These are phyloP conservation scores for Hibiscus trionum DNA, from an alignment of 345 rosid genomes.

Conservation along the genomic window DNA sequence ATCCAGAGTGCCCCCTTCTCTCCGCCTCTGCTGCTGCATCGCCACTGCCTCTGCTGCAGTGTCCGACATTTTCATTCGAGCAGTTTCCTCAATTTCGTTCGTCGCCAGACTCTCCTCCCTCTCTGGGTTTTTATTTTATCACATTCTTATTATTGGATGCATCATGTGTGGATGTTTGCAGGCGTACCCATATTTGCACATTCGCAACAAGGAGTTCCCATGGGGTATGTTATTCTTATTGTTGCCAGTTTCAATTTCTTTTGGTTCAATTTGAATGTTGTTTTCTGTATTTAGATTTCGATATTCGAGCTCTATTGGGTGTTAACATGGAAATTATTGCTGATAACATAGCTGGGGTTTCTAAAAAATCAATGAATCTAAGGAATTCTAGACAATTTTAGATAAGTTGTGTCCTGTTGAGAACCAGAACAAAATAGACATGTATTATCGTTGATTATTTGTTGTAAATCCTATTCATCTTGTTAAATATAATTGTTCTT, in stretches of 20 bases:
- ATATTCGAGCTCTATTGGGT: background rate
- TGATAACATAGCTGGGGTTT: background rate
- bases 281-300: background rate
- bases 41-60: too few species aligned
- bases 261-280: background rate
- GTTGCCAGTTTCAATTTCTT: background rate
- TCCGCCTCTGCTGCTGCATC: too few species aligned
- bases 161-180: constrained; percentile 22
- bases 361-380: background rate
- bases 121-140: too few species aligned
- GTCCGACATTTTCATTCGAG: too few species aligned
- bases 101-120: too few species aligned
- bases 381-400: background rate
- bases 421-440: background rate
- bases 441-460: background rate
- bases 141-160: background rate
- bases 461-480: background rate
- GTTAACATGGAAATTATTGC: background rate
- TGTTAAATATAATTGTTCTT: background rate
- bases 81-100: too few species aligned
- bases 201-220: constrained; percentile 98
- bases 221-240: constrained; percentile 58
- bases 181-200: constrained; percentile 64
- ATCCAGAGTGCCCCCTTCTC: too few species aligned
- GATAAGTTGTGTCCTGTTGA: background rate